Percentiles rank a stretch among this genome's conserved stretches.
These are phyloP conservation scores for Didymella lethalis DNA, from an alignment of 2,329 filamentous ascomycete genomes.

Conservation along the genomic window DNA sequence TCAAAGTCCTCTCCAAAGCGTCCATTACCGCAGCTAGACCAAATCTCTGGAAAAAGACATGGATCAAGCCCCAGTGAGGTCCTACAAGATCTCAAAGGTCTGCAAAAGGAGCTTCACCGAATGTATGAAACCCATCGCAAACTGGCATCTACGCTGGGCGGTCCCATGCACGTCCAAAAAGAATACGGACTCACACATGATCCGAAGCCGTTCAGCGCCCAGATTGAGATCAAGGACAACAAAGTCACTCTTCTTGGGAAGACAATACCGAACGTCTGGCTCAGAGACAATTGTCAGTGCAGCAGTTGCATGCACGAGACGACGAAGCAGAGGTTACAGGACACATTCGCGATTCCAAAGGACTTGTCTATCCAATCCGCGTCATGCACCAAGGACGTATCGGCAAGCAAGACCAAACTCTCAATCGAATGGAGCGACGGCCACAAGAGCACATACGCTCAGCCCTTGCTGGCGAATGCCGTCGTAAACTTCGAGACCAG, in stretches of 20 bases:
- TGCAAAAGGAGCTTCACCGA: neutral
- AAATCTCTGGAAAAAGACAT: neutral
- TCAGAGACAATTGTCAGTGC: slow-evolving; percentile 76
- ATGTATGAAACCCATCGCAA: neutral
- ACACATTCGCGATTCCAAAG: slow-evolving; percentile 66
- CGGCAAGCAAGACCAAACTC: neutral
- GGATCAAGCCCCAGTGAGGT: neutral
- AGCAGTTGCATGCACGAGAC: slow-evolving; percentile 70
- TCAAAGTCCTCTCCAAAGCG: neutral
- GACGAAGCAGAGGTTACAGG: slow-evolving; percentile 72
- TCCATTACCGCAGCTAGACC: neutral
- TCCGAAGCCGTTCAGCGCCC: neutral
- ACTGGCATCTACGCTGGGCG: neutral
- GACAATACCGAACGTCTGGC: slow-evolving; percentile 45
- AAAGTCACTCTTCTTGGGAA: slow-evolving; percentile 11
- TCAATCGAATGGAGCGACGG: slow-evolving; percentile 60
- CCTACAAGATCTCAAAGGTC: neutral
- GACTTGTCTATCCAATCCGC: slow-evolving; percentile 36
- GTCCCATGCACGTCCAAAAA: slow-evolving; percentile 1
- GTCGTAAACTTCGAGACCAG: slow-evolving; percentile 49
- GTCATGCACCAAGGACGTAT: slow-evolving; percentile 6
- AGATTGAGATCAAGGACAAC: slow-evolving; percentile 2
- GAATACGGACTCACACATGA: too few relatives aligned
- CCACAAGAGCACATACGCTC: slow-evolving; percentile 73
- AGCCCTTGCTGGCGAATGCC: slow-evolving; percentile 64